Conservation (phyloP, 2,329 filamentous ascomycete genomes). For the Rhytidhysteron rufulum region DNA sequence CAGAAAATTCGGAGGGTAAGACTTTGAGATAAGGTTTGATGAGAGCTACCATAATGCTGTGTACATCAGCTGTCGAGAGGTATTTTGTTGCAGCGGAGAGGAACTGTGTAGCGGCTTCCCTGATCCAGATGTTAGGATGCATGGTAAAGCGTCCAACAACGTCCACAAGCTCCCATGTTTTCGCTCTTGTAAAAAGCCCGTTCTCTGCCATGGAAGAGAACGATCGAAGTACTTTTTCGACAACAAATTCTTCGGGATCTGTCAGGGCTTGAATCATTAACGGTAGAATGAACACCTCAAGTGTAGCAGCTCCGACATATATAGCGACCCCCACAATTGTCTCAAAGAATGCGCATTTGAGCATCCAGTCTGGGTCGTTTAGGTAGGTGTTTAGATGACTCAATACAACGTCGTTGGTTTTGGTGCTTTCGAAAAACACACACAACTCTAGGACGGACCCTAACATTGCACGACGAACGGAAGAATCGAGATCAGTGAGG, state of each 20-base stretch:
- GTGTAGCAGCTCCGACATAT: conserved; percentile 80
- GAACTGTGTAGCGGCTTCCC: conserved; percentile 83
- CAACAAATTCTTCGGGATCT: conserved; percentile 89
- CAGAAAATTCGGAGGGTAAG: conserved; percentile 64
- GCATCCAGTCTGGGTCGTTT: conserved; percentile 92
- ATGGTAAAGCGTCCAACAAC: conserved; percentile 80
- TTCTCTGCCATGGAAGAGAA: conserved; percentile 84
- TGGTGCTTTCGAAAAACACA: conserved; percentile 88
- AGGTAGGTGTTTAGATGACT: conserved; percentile 96
- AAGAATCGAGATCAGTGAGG: conserved; percentile 79
- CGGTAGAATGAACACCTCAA: conserved; percentile 94
- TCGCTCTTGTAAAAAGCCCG: conserved; percentile 78
- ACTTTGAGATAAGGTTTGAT: conserved; percentile 79
- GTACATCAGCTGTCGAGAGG: conserved; percentile 73
- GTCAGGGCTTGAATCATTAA: conserved; percentile 93
- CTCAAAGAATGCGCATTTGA: conserved; percentile 96
- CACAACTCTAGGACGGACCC: conserved; percentile 89
- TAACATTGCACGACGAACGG: conserved; percentile 85
- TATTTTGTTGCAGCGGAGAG: conserved; percentile 72
- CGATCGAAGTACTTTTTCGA: conserved; percentile 84
- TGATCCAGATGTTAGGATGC: conserved; percentile 93
- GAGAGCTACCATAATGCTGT: conserved; percentile 78
- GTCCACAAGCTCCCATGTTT: conserved; percentile 83
- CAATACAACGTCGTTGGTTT: conserved; percentile 91
- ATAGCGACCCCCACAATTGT: conserved; percentile 89